Evolutionary conservation across 805 yeast species (phyloP).

Genomic region (Spathaspora girioi): DNA sequence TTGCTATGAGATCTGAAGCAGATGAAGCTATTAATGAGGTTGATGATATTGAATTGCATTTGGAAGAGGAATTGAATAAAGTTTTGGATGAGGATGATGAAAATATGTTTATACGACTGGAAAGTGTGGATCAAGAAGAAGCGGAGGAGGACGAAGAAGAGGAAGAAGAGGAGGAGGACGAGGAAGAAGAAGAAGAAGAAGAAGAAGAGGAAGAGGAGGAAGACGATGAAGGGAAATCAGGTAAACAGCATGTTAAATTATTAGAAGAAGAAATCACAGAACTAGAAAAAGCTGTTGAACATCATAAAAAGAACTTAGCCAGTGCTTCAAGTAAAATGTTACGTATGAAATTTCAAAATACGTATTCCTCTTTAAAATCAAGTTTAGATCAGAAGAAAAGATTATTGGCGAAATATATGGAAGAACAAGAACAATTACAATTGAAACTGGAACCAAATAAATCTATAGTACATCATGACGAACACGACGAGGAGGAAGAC

Average conservation of each 20-base stretch:
- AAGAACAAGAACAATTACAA: conserved; percentile 23
- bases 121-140: conserved; percentile 7
- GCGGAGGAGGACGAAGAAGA: conserved; percentile 46
- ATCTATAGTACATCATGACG: conserved; percentile 22
- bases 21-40: conserved; percentile 29
- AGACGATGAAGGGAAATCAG: conserved; percentile 51
- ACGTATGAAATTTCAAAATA: conserved; percentile 81
- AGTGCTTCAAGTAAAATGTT: conserved; percentile 80
- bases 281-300: conserved; percentile 69
- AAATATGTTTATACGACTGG: conserved; percentile 5
- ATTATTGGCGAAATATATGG: conserved; percentile 43
- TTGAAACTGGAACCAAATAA: conserved; percentile 22
- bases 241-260: conserved; percentile 52
- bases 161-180: conserved; percentile 53
- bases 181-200: conserved; percentile 52
- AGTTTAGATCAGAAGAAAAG: conserved; percentile 79
- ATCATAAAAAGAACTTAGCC: conserved; percentile 67
- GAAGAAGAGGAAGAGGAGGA: conserved; percentile 48
- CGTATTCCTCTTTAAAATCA: conserved; percentile 69
- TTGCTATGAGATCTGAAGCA: conserved; percentile 13
- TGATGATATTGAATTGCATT: conserved; percentile 24
- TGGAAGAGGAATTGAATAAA: conserved; percentile 56
- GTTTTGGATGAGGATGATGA: conserved; percentile 38
- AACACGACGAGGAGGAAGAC: conserved; percentile 29
- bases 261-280: conserved; percentile 84